Conservation (phyloP, 1,284 basidiomycete species). For the Rhodotorula sp. region DNA sequence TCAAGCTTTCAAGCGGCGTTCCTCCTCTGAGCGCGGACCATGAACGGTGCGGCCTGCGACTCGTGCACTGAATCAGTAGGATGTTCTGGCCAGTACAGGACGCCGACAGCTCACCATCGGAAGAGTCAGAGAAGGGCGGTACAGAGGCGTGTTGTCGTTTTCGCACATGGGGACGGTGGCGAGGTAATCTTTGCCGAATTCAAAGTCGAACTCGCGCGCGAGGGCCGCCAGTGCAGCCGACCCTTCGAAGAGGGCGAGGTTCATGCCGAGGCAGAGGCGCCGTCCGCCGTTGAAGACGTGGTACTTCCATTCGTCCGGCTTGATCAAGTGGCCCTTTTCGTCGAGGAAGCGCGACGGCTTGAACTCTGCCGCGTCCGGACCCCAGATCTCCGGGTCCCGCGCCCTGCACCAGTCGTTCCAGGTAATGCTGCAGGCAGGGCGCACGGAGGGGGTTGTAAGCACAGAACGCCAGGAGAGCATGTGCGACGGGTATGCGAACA, state of each 20-base stretch:
- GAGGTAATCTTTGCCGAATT: conserved; percentile 31
- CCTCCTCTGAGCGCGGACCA: conserved; percentile 4
- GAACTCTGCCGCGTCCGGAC: conserved; percentile 35
- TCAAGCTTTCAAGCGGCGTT: not conserved
- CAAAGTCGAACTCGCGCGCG: conserved; percentile 29
- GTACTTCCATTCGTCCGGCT: conserved; percentile 34
- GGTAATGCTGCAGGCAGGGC: not conserved
- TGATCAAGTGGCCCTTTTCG: conserved; percentile 22
- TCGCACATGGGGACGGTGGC: conserved; percentile 25
- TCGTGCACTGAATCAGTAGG: too few relatives aligned
- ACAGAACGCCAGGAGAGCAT: too few relatives aligned
- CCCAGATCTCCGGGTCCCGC: conserved; percentile 35
- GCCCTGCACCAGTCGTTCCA: conserved; percentile 39
- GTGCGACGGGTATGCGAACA: too few relatives aligned
- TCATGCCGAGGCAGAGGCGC: conserved; percentile 35
- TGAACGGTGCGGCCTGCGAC: not conserved
- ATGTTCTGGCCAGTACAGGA: not conserved
- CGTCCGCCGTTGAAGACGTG: conserved; percentile 42
- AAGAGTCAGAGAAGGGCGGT: conserved; percentile 15
- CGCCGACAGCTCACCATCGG: conserved; percentile 10
- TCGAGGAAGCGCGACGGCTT: conserved; percentile 41
- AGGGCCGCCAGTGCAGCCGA: conserved; percentile 30
- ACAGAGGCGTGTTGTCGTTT: conserved; percentile 18
- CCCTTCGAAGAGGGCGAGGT: conserved; percentile 39
- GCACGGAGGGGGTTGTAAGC: too few relatives aligned